phyloP scores from a whole-genome alignment of 306 rosid genomes.

The Gynostemma pentaphyllum region DNA sequence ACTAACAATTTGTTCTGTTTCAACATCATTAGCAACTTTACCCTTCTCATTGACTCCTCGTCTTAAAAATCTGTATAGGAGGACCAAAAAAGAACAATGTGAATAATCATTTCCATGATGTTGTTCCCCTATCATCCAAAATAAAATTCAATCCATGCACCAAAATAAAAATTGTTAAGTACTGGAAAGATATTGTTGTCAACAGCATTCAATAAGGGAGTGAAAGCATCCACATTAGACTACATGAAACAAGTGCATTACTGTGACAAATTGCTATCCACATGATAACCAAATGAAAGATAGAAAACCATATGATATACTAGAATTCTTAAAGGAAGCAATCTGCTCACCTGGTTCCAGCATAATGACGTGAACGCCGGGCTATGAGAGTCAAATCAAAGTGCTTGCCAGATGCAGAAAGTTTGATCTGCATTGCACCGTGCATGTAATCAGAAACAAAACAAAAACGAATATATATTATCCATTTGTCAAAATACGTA shows the following conservation, averaged over 20 bases:
- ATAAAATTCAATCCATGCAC: too few species aligned
- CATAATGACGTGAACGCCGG: constrained; percentile 95
- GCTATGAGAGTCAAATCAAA: constrained; percentile 66
- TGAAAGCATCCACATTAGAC: too few species aligned
- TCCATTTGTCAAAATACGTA: neutral
- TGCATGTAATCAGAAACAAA: constrained; percentile 6
- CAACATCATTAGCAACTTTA: constrained; percentile 95
- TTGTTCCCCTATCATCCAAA: neutral
- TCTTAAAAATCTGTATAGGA: constrained; percentile 59
- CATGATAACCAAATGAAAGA: neutral
- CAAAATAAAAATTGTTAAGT: too few species aligned
- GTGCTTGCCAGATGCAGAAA: constrained; percentile 45
- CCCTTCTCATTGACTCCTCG: constrained; percentile 93
- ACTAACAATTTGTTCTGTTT: constrained; percentile 85
- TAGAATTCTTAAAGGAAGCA: neutral
- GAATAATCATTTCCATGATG: neutral
- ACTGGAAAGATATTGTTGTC: too few species aligned
- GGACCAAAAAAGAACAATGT: neutral
- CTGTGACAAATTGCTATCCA: neutral
- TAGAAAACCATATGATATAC: neutral
- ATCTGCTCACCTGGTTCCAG: constrained; percentile 77
- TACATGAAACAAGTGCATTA: neutral
- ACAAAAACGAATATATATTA: neutral
- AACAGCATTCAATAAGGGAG: too few species aligned
- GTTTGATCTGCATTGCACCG: constrained; percentile 41